Percentiles rank a stretch among this genome's conserved stretches.
Evolutionary conservation across 768 basidiomycete genomes (phyloP).

Genomic region (Lactifluus volemus): DNA sequence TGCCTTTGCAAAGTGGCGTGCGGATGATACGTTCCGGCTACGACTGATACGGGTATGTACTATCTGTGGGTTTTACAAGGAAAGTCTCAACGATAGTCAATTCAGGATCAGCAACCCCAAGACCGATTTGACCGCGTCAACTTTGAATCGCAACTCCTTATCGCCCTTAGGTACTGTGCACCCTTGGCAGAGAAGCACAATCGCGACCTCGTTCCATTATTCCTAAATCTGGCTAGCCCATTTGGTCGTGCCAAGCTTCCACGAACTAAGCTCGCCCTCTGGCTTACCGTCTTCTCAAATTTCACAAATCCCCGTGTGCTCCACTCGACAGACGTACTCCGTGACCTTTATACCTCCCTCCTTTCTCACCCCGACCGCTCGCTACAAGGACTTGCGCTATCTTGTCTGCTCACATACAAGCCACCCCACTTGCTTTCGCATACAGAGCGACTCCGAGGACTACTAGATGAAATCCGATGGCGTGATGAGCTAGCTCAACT

Average conservation of each 20-base stretch:
- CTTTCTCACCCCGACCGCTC: conserved; percentile 79
- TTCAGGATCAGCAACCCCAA: conserved; percentile 31
- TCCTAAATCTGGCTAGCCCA: conserved; percentile 45
- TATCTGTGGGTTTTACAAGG: neutral
- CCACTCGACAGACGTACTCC: conserved; percentile 56
- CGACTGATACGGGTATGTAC: conserved; percentile 30
- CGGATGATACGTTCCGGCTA: conserved; percentile 23
- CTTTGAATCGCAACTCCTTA: conserved; percentile 78
- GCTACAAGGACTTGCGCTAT: conserved; percentile 66
- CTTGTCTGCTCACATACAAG: conserved; percentile 80
- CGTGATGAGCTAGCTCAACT: conserved; percentile 79
- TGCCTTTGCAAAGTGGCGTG: conserved; percentile 42
- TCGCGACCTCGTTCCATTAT: conserved; percentile 78
- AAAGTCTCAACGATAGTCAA: neutral
- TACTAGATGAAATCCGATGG: conserved; percentile 84
- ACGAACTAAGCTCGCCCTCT: conserved; percentile 57
- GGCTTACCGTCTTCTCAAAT: conserved; percentile 82
- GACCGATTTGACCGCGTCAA: conserved; percentile 64
- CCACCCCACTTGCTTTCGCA: conserved; percentile 42
- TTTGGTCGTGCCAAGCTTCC: conserved; percentile 36
- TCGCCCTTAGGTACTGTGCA: conserved; percentile 56
- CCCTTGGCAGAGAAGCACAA: conserved; percentile 80
- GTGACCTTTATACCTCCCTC: conserved; percentile 56
- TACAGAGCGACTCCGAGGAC: conserved; percentile 53
- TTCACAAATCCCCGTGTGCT: conserved; percentile 91